A percentile compares a stretch with the other conserved stretches of the same genome.
Evolutionary conservation across 345 rosid species (phyloP).

Genomic region (Camelina laxa): DNA sequence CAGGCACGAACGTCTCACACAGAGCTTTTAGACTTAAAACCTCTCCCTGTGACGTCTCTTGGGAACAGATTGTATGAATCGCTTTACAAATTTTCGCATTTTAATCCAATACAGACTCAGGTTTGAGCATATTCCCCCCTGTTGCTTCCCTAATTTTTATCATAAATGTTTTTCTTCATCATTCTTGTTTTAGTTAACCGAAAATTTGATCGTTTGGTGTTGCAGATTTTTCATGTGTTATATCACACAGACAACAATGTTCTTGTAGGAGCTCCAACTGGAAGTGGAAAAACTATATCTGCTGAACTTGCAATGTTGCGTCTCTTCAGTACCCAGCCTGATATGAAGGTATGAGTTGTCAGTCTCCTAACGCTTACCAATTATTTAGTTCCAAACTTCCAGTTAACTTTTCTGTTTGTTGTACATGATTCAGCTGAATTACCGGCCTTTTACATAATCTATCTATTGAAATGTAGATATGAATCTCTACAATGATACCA

Average conservation of each 20-base stretch:
- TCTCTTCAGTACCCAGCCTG: conserved; percentile 91
- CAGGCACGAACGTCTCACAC: conserved; percentile 87
- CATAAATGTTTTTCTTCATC: conserved; percentile 8
- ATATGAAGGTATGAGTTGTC: conserved; percentile 72
- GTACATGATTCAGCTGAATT: conserved; percentile 8
- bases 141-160: conserved; percentile 30
- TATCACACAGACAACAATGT: conserved; percentile 93
- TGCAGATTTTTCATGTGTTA: conserved; percentile 86
- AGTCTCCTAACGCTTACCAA: conserved; percentile 10
- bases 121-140: conserved; percentile 47
- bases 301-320: conserved; percentile 99
- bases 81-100: conserved; percentile 91
- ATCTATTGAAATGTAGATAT: neutral
- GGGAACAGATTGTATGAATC: conserved; percentile 69
- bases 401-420: conserved; percentile 9
- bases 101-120: conserved; percentile 99
- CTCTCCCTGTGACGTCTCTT: conserved; percentile 91
- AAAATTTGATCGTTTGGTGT: conserved; percentile 39
- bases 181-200: conserved; percentile 22
- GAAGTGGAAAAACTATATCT: conserved; percentile 97
- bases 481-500: conserved; percentile 13
- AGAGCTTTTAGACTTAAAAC: conserved; percentile 92
- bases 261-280: conserved; percentile 97
- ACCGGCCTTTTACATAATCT: conserved; percentile 10
- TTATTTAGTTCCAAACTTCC: conserved; percentile 22